These are phyloP conservation scores for Teratosphaeria pseudoeucalypti DNA, from an alignment of 2,329 filamentous ascomycete species.

Conservation along the genomic window DNA sequence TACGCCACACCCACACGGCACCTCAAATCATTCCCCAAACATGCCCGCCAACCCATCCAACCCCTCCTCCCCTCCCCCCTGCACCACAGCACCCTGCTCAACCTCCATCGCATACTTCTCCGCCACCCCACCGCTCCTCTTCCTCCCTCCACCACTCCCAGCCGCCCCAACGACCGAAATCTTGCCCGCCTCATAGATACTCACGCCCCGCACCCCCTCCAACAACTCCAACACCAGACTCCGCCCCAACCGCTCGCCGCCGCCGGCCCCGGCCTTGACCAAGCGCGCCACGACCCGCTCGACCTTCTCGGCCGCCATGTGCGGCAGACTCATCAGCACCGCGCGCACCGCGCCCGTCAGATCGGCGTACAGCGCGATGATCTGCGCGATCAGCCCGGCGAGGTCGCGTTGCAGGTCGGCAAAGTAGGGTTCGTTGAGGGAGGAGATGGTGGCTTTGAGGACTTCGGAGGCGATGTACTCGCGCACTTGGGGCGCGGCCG, in stretches of 20 bases:
- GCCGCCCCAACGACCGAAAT: slow-evolving; percentile 33
- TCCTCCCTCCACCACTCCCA: background rate
- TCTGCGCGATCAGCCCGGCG: slow-evolving; percentile 74
- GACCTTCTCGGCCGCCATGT: slow-evolving; percentile 59
- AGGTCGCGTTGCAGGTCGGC: slow-evolving; percentile 92
- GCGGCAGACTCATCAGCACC: slow-evolving; percentile 71
- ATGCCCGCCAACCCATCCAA: slow-evolving; percentile 36
- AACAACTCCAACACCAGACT: slow-evolving; percentile 74
- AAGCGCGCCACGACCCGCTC: slow-evolving; percentile 37
- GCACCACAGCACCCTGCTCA: slow-evolving; percentile 28
- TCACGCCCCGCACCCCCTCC: slow-evolving; percentile 77
- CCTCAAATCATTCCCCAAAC: slow-evolving; percentile 25
- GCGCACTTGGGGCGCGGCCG: slow-evolving; percentile 55
- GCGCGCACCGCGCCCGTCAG: slow-evolving; percentile 59
- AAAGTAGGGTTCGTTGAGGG: slow-evolving; percentile 90
- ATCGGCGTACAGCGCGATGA: slow-evolving; percentile 65
- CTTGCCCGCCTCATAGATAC: slow-evolving; percentile 87
- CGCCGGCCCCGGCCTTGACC: slow-evolving; percentile 24
- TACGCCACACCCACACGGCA: background rate
- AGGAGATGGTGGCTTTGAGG: slow-evolving; percentile 78
- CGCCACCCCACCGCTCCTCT: background rate
- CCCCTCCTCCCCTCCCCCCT: slow-evolving; percentile 29
- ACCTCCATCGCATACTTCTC: slow-evolving; percentile 35
- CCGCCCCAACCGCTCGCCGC: slow-evolving; percentile 61
- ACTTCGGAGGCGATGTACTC: slow-evolving; percentile 87